A percentile compares a stretch with the other conserved stretches of the same genome.
Evolutionary conservation across 805 yeast genomes (phyloP).

Genomic region (Barnettozyma vustinii): DNA sequence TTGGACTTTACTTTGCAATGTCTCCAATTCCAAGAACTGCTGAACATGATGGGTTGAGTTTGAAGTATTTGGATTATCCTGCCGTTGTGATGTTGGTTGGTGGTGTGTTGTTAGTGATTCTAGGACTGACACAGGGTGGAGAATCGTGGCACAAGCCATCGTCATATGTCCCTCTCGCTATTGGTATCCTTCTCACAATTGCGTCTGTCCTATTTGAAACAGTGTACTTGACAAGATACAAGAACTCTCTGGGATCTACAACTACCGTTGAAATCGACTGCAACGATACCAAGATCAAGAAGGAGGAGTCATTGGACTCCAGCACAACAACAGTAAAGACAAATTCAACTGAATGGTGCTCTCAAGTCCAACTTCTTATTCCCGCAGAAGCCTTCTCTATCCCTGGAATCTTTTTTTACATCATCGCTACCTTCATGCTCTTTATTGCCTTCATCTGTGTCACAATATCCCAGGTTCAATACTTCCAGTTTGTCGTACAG

Average conservation of each 20-base stretch:
- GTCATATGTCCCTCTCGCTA: slow-evolving; percentile 37
- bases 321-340: not conserved
- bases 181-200: slow-evolving; percentile 32
- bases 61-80: slow-evolving; percentile 31
- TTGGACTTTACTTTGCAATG: slow-evolving; percentile 26
- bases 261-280: no score
- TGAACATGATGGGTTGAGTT: slow-evolving; percentile 13
- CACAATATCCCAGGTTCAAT: slow-evolving; percentile 23
- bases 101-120: slow-evolving; percentile 34
- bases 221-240: slow-evolving; percentile 16
- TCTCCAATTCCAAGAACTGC: slow-evolving; percentile 27
- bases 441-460: slow-evolving; percentile 20
- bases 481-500: slow-evolving; percentile 23
- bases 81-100: slow-evolving; percentile 30
- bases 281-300: not conserved
- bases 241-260: not conserved
- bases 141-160: slow-evolving; percentile 35
- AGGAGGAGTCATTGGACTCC: not conserved
- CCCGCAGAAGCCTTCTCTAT: slow-evolving; percentile 26
- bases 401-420: slow-evolving; percentile 23
- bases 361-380: slow-evolving; percentile 21
- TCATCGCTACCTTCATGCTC: slow-evolving; percentile 18
- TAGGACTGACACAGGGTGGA: slow-evolving; percentile 43
- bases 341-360: slow-evolving; percentile 11
- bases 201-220: slow-evolving; percentile 29